Percentiles rank a stretch among this genome's conserved stretches.
Conservation (phyloP, 345 rosid species). For the Eutrema yunnanense region DNA sequence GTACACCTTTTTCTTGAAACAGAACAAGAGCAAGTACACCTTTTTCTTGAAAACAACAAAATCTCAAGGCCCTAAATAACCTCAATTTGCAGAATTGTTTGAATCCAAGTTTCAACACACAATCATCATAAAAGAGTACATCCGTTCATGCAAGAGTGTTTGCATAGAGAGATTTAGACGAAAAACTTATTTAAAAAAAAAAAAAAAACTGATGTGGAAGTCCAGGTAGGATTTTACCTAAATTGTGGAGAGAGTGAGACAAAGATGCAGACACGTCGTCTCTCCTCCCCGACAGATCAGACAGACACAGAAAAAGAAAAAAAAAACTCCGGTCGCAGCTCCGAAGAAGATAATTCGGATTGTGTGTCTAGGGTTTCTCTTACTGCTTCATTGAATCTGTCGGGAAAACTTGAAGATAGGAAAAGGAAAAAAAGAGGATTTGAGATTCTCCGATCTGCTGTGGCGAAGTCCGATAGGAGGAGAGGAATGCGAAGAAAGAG, state of each 20-base stretch:
- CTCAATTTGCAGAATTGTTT: not conserved
- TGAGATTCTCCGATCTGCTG: slow-evolving; percentile 35
- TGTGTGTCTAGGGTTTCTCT: not conserved
- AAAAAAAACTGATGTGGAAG: slow-evolving; percentile 46
- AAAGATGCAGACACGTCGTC: slow-evolving; percentile 25
- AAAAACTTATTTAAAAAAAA: not conserved
- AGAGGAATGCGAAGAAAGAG: slow-evolving; percentile 26
- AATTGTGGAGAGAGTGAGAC: slow-evolving; percentile 11
- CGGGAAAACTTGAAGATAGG: slow-evolving; percentile 1
- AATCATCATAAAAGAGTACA: not conserved
- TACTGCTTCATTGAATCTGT: slow-evolving; percentile 7
- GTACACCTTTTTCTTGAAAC: not conserved
- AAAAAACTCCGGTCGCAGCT: not conserved
- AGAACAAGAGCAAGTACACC: not conserved
- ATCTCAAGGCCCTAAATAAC: not conserved
- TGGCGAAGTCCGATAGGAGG: slow-evolving; percentile 42
- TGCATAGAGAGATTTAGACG: not conserved
- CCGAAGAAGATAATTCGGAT: not conserved
- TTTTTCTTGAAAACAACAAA: not conserved
- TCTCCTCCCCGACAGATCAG: slow-evolving; percentile 27
- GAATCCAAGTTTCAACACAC: not conserved
- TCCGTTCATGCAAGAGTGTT: not conserved
- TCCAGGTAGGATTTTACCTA: slow-evolving; percentile 41
- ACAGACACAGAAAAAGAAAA: slow-evolving; percentile 29
- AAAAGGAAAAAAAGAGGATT: not conserved